Base-by-base conservation (phyloP, 495 filamentous ascomycete genomes). In the Tuber borchii region DNA sequence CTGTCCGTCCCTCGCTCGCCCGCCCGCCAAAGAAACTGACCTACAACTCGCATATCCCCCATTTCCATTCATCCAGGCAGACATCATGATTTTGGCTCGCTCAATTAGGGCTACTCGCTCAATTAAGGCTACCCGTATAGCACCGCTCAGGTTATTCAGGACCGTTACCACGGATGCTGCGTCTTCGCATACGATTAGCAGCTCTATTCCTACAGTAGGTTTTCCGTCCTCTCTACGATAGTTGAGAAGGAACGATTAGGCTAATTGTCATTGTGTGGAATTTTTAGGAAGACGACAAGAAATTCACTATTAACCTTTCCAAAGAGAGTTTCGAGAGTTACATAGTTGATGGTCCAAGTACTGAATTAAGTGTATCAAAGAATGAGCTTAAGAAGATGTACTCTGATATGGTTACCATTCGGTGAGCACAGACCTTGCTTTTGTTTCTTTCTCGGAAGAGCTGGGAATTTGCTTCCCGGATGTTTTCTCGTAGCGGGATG, bases 301-400 rank as follows among this genome's bases (percentile, higher is more conserved):
- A 90, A 71, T 99, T 99, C 88, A 91, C 91, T 77, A 90, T 99
- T 84, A 90, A 89, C 75, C 91, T 99, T 84, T 96, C 93, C 83
- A 91, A 96, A 81, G 95, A 98, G 91, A 94, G 92, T 88, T 99
- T 98, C 88, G 95, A 99, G 89, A 97, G 94, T 76, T 99, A 98
- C 87, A 93, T 97, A 87, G 90, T 98, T 84, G 95, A 98, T 86
- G 94, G 94, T 71, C 96, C 96, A 37, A 86, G 92, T 26, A 97
- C 97, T 87, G 94, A 93, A 73, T 85, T 98, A 81, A 87, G 93
- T 79, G 92, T 93, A 79, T 98, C 95, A 79, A 99, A 99, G 90
- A 92, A 91, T 86, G 92, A 98, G 87, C 87, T 99, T 82, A 97
- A 97, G 90, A 88, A 95, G 89, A 97, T 99, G 91, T 99, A 99